Conservation (phyloP, 2,329 filamentous ascomycete genomes). For the Sclerotinia spermophila region DNA sequence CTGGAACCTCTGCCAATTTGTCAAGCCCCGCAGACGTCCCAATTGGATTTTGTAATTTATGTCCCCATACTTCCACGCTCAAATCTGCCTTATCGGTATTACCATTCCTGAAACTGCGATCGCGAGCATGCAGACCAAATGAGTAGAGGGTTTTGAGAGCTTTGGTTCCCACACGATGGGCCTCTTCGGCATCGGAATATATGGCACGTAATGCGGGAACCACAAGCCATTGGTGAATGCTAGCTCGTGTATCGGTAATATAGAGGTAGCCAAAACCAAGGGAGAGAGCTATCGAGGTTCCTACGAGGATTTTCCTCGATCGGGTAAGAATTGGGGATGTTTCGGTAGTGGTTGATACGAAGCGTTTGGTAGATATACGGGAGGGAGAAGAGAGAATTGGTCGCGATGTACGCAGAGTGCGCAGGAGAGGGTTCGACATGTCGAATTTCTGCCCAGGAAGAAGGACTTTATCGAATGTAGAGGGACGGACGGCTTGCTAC, state of each 20-base stretch:
- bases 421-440: conserved; percentile 16
- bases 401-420: conserved; percentile 12
- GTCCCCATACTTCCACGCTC: conserved; percentile 65
- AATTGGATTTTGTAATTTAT: conserved; percentile 76
- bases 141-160: conserved; percentile 69
- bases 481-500: neutral
- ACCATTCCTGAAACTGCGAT: conserved; percentile 48
- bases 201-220: conserved; percentile 63
- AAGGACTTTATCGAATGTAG: neutral
- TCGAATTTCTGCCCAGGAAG: neutral
- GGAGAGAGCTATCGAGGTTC: conserved; percentile 50
- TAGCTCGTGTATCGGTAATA: conserved; percentile 70
- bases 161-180: conserved; percentile 76
- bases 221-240: conserved; percentile 63
- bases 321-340: conserved; percentile 41
- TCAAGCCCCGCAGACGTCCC: conserved; percentile 95
- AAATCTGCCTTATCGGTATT: conserved; percentile 38
- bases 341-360: conserved; percentile 29
- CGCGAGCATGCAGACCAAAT: conserved; percentile 75
- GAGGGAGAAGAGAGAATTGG: neutral
- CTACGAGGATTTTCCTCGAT: conserved; percentile 49
- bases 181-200: conserved; percentile 79
- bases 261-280: conserved; percentile 58
- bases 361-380: conserved; percentile 20
- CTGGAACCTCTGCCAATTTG: conserved; percentile 87